These are phyloP conservation scores for Solanum gracilifrons DNA, from an alignment of 257 asterid genomes.

Conservation along the genomic window DNA sequence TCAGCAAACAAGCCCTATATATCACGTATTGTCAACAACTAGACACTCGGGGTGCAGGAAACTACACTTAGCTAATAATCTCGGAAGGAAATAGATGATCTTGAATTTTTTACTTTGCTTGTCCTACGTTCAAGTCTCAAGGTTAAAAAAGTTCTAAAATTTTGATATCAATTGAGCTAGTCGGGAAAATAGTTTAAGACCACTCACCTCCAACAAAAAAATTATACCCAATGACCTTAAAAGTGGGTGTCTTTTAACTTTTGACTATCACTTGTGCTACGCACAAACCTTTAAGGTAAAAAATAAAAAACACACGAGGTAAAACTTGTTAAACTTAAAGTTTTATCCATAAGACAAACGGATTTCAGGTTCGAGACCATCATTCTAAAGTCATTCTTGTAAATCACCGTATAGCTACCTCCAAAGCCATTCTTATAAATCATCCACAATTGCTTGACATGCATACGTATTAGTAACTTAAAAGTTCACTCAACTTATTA, in stretches of 20 bases:
- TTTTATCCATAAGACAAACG: background rate
- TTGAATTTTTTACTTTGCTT: too few relatives aligned
- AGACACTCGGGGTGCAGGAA: too few relatives aligned
- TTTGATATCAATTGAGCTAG: background rate
- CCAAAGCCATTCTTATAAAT: background rate
- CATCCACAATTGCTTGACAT: background rate
- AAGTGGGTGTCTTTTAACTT: background rate
- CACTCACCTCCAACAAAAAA: background rate
- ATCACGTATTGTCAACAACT: too few relatives aligned
- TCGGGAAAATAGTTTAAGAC: background rate
- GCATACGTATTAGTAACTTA: background rate
- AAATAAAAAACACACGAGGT: too few relatives aligned
- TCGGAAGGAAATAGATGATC: too few relatives aligned
- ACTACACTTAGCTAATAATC: too few relatives aligned
- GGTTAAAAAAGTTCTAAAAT: background rate
- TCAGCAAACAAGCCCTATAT: too few relatives aligned
- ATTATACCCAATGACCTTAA: background rate
- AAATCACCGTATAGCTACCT: too few relatives aligned
- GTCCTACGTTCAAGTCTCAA: background rate
- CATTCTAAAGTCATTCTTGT: background rate
- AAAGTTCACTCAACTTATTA: background rate
- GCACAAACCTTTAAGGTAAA: background rate
- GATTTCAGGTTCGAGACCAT: background rate
- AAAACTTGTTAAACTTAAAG: background rate
- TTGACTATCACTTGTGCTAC: background rate